phyloP scores from a whole-genome alignment of 2,329 filamentous ascomycete species.

The Hymenoscyphus fructigenus region DNA sequence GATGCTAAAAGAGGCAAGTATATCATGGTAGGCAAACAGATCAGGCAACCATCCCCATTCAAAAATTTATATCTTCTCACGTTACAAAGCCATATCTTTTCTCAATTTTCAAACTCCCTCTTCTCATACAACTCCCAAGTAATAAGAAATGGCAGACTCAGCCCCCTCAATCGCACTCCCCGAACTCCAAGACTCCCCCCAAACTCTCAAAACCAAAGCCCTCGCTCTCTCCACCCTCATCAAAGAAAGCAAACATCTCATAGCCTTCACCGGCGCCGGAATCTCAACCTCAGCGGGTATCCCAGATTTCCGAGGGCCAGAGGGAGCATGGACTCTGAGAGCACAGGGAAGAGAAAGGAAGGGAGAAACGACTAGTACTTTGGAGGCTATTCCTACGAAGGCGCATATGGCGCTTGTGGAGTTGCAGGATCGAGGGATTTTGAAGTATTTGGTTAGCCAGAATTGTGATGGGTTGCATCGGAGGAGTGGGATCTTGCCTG shows the following conservation, averaged over 20 bases:
- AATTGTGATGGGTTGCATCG: constrained; percentile 48
- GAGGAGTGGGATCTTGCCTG: constrained; percentile 47
- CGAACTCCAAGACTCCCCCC: constrained; percentile 33
- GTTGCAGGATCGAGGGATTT: constrained; percentile 41
- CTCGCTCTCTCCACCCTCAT: constrained; percentile 40
- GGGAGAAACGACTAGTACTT: constrained; percentile 37
- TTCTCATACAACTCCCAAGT: neutral
- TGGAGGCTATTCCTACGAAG: constrained; percentile 46
- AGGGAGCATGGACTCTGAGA: constrained; percentile 46
- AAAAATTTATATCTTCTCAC: too few relatives aligned
- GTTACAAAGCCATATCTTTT: too few relatives aligned
- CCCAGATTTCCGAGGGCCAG: constrained; percentile 48
- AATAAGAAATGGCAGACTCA: constrained; percentile 19
- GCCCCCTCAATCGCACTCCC: constrained; percentile 27
- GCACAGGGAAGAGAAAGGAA: constrained; percentile 43
- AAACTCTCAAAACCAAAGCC: constrained; percentile 40
- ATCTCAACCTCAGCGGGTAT: constrained; percentile 49
- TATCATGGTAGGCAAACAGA: too few relatives aligned
- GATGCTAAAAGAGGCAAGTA: too few relatives aligned
- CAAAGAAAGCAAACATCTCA: constrained; percentile 44
- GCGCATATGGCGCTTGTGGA: constrained; percentile 49
- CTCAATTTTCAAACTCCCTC: too few relatives aligned
- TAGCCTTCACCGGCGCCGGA: constrained; percentile 48
- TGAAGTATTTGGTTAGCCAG: constrained; percentile 48
- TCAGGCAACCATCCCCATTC: too few relatives aligned